These are phyloP conservation scores for Candida lessepsii DNA, from an alignment of 805 yeast species.

Conservation along the genomic window DNA sequence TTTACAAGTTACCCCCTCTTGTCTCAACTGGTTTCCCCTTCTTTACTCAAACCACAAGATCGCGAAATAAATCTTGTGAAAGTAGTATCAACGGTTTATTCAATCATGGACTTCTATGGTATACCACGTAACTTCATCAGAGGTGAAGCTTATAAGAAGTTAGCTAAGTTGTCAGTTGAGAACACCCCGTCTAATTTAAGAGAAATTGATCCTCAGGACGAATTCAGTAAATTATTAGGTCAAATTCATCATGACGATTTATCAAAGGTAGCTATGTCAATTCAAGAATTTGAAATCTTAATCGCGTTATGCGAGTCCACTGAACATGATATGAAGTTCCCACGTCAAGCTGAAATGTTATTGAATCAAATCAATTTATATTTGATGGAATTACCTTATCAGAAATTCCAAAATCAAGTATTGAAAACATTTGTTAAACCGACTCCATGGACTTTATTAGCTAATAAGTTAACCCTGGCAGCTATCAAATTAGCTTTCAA, in stretches of 20 bases:
- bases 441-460: conserved; percentile 37
- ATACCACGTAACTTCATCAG: conserved; percentile 40
- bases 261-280: conserved; percentile 42
- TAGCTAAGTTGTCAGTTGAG: conserved; percentile 36
- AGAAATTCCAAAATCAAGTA: conserved; percentile 40
- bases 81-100: not conserved
- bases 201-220: conserved; percentile 16
- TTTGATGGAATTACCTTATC: conserved; percentile 46
- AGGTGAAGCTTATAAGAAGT: conserved; percentile 33
- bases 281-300: conserved; percentile 55
- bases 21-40: too few relatives aligned
- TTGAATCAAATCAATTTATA: conserved; percentile 46
- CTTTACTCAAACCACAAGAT: not conserved
- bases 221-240: conserved; percentile 21
- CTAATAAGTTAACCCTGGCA: conserved; percentile 34
- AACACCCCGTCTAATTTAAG: conserved; percentile 16
- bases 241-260: conserved; percentile 13
- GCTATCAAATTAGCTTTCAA: conserved; percentile 29
- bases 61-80: conserved; percentile 6
- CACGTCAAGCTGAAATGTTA: conserved; percentile 40
- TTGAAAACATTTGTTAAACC: conserved; percentile 25
- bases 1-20: not conserved
- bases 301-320: conserved; percentile 52
- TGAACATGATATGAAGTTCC: conserved; percentile 24
- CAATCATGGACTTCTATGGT: conserved; percentile 38